Conservation (phyloP, 306 rosid genomes). For the Vachellia pachyceras region DNA sequence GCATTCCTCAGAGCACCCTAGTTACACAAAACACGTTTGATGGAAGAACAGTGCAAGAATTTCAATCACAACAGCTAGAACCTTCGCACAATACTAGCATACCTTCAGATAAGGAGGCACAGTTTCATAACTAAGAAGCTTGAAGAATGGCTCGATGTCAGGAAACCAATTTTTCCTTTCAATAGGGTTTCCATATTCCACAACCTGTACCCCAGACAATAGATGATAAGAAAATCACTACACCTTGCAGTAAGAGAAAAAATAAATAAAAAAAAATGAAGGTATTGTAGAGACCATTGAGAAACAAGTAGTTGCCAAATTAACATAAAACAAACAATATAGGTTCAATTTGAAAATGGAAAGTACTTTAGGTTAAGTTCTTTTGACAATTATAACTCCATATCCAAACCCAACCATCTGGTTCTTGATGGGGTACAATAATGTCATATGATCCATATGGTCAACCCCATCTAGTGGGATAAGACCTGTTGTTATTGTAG, state of each 20-base stretch:
- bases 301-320: constrained; percentile 10
- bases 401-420: too few species aligned
- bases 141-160: constrained; percentile 93
- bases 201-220: constrained; percentile 61
- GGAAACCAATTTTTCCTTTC: constrained; percentile 96
- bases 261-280: neutral
- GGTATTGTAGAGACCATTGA: neutral
- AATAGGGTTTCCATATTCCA: constrained; percentile 83
- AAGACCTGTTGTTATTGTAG: too few species aligned
- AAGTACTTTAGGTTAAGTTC: too few species aligned
- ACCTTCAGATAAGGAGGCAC: constrained; percentile 99
- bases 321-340: constrained; percentile 2
- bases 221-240: constrained; percentile 23
- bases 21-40: constrained; percentile 24
- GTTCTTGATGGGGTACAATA: too few species aligned
- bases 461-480: too few species aligned
- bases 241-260: constrained; percentile 22
- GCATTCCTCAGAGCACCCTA: constrained; percentile 97
- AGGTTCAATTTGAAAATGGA: constrained; percentile 13
- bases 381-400: too few species aligned
- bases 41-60: constrained; percentile 41
- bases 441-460: too few species aligned
- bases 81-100: constrained; percentile 22
- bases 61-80: constrained; percentile 22
- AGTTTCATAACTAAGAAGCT: constrained; percentile 94